phyloP scores from a whole-genome alignment of 2,329 filamentous ascomycete genomes.

The Gaeumannomyces sp. region DNA sequence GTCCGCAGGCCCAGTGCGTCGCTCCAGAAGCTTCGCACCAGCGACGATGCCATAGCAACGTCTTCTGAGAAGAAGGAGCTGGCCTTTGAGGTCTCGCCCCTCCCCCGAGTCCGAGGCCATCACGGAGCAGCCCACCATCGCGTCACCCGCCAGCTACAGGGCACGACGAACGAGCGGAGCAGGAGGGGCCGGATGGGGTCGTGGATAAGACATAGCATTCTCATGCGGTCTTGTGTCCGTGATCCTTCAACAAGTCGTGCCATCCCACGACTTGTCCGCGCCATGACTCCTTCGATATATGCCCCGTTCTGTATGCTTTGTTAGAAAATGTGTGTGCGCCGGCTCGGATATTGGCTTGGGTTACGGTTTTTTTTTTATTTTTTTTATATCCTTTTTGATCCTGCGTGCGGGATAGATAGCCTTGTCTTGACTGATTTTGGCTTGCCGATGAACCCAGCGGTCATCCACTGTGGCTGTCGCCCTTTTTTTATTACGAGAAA shows the following conservation, averaged over 20 bases:
- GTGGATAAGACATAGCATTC: not conserved
- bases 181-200: not conserved
- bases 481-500: no score
- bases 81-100: not conserved
- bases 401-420: not conserved
- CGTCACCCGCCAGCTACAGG: not conserved
- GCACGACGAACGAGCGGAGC: not conserved
- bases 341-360: not conserved
- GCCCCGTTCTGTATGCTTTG: not conserved
- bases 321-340: not conserved
- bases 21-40: not conserved
- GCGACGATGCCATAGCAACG: not conserved
- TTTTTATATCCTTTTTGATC: no score
- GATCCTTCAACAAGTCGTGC: no score
- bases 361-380: no score
- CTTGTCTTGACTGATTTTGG: not conserved
- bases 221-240: no score
- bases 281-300: not conserved
- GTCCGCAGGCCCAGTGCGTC: not conserved
- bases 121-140: not conserved
- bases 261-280: no score
- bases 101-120: not conserved
- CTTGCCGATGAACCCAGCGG: not conserved
- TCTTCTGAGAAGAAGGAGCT: not conserved
- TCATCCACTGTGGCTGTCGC: not conserved